A percentile compares a stretch with the other conserved stretches of the same genome.
These are phyloP conservation scores for Aspergillus leporis DNA, from an alignment of 495 filamentous ascomycete genomes.

Conservation along the genomic window DNA sequence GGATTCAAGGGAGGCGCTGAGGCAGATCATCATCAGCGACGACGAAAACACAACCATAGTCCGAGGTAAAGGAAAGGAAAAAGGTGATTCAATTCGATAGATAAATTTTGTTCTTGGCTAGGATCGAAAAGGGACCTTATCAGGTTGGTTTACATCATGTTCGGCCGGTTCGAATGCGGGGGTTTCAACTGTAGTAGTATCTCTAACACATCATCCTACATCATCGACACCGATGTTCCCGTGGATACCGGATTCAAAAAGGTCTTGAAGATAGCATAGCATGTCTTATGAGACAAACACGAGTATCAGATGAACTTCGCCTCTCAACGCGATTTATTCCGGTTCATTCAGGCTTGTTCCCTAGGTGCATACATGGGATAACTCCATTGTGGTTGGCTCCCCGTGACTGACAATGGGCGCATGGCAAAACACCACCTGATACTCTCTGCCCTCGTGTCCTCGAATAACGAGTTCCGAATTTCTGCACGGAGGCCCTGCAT, in stretches of 20 bases:
- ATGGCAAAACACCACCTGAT: slow-evolving; percentile 4
- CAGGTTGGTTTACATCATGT: slow-evolving; percentile 10
- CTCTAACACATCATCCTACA: slow-evolving; percentile 19
- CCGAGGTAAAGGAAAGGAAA: neutral
- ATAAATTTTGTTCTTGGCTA: neutral
- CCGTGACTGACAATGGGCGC: neutral
- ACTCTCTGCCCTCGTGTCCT: neutral
- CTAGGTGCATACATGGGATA: neutral
- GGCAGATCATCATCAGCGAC: neutral
- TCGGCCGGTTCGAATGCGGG: neutral
- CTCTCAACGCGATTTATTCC: neutral
- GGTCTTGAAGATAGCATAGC: neutral
- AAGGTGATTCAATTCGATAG: neutral
- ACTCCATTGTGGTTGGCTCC: neutral
- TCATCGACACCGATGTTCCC: slow-evolving; percentile 11
- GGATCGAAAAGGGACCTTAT: neutral
- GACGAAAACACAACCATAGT: slow-evolving; percentile 1
- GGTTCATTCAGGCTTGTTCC: neutral
- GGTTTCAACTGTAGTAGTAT: neutral
- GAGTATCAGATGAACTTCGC: neutral
- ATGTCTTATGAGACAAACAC: neutral
- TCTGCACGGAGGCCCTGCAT: neutral
- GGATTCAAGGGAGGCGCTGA: neutral
- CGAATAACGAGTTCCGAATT: neutral
- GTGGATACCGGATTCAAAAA: neutral